These are phyloP conservation scores for Erodium moschatum DNA, from an alignment of 441 rosid species.

Conservation along the genomic window DNA sequence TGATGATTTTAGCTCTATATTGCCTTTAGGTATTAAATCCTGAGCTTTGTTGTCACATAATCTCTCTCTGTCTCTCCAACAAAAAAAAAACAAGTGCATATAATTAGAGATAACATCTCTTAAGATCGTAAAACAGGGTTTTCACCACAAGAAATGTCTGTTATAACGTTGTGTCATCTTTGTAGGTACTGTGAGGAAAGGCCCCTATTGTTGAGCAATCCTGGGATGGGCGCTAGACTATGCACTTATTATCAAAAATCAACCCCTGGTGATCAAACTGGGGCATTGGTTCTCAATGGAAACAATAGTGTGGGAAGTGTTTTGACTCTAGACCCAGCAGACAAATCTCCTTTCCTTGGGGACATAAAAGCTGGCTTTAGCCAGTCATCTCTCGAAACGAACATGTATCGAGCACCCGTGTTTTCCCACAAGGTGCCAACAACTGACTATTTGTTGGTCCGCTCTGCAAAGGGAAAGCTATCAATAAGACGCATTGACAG, in stretches of 20 bases:
- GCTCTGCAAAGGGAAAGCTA: conserved; percentile 94
- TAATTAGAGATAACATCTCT: background rate
- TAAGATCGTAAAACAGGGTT: background rate
- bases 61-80: background rate
- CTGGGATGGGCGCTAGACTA: conserved; percentile 95
- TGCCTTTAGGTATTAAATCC: background rate
- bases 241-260: conserved; percentile 91
- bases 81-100: background rate
- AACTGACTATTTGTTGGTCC: conserved; percentile 84
- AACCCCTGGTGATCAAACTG: conserved; percentile 64
- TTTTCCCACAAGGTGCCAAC: conserved; percentile 76
- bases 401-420: conserved; percentile 90
- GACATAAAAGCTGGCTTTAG: conserved; percentile 73
- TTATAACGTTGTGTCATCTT: too few species aligned
- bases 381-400: conserved; percentile 84
- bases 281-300: conserved; percentile 45
- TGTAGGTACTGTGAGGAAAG: conserved; percentile 73
- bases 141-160: background rate
- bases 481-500: conserved; percentile 88
- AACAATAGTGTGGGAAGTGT: conserved; percentile 59
- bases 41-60: background rate
- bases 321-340: conserved; percentile 69
- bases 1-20: background rate
- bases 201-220: conserved; percentile 77
- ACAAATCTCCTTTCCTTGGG: conserved; percentile 95